Percentiles rank a stretch among this genome's conserved stretches.
These are phyloP conservation scores for Cetraspora pellucida DNA, from an alignment of 192 early-diverging fungal genomes.

Conservation along the genomic window DNA sequence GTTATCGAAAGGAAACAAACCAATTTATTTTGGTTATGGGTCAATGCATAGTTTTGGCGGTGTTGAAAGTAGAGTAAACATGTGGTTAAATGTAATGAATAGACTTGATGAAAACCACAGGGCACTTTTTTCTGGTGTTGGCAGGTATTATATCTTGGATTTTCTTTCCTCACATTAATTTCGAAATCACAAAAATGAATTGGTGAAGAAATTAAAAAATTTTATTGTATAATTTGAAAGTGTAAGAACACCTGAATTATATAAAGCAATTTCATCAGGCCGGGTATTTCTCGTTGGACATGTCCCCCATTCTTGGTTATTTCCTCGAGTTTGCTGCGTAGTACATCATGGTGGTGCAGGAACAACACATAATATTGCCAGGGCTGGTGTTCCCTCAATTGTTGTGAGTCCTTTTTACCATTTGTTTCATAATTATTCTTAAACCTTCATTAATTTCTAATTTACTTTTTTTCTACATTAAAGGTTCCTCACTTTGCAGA, in stretches of 20 bases:
- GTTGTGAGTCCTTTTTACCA: not conserved
- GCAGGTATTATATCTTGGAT: not conserved
- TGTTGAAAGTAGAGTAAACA: not conserved
- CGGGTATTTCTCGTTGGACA: not conserved
- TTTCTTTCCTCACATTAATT: not conserved
- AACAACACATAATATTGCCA: conserved; percentile 1
- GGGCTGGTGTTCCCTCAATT: not conserved
- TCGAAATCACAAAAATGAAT: not conserved
- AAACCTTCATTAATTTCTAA: not conserved
- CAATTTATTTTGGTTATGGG: conserved; percentile 25
- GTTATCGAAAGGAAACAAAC: not conserved
- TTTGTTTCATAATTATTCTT: not conserved
- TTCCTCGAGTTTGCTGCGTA: not conserved
- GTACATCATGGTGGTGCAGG: conserved; percentile 19
- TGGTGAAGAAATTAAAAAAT: not conserved
- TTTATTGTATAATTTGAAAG: not conserved
- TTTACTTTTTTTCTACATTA: not conserved
- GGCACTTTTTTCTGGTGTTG: conserved; percentile 12
- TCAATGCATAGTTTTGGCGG: not conserved
- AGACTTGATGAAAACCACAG: not conserved
- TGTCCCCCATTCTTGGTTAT: conserved; percentile 14
- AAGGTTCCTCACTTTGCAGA: conserved; percentile 4
- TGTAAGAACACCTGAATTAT: not conserved
- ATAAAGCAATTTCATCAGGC: not conserved
- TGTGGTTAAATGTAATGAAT: conserved; percentile 4